Percentiles rank a stretch among this genome's conserved stretches.
Evolutionary conservation across 257 asterid genomes (phyloP).

Genomic region (Jasminum sambac): DNA sequence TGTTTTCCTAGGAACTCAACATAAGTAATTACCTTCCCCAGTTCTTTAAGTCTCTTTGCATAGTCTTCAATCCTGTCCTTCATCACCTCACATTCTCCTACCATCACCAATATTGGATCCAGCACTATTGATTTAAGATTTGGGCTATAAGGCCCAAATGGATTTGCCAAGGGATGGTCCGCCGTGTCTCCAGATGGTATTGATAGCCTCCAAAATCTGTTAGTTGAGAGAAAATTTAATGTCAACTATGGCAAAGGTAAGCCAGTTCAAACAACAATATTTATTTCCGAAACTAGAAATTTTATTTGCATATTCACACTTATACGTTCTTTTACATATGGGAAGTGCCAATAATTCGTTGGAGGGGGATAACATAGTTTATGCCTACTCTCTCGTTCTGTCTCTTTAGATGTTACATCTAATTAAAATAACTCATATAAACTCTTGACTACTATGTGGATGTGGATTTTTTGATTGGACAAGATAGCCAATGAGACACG

Average conservation of each 20-base stretch:
- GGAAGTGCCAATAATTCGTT: too few species aligned
- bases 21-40: conserved; percentile 41
- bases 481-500: too few species aligned
- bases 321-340: too few species aligned
- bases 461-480: too few species aligned
- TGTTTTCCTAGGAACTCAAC: conserved; percentile 44
- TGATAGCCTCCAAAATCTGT: conserved; percentile 76
- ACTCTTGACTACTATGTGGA: too few species aligned
- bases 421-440: too few species aligned
- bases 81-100: conserved; percentile 56
- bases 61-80: conserved; percentile 60
- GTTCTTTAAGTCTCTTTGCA: conserved; percentile 39
- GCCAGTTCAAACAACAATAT: too few species aligned
- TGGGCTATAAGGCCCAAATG: conserved; percentile 67
- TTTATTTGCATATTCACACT: too few species aligned
- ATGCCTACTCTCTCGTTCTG: too few species aligned
- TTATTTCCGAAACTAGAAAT: too few species aligned
- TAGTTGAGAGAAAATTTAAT: background rate
- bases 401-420: too few species aligned
- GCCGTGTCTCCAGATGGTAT: conserved; percentile 50
- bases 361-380: too few species aligned
- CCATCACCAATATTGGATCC: conserved; percentile 61
- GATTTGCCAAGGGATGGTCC: conserved; percentile 66
- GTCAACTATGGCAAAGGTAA: background rate
- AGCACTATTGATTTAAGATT: conserved; percentile 37